phyloP scores from a whole-genome alignment of 1,284 basidiomycete genomes.

The Ustilago loliicola region DNA sequence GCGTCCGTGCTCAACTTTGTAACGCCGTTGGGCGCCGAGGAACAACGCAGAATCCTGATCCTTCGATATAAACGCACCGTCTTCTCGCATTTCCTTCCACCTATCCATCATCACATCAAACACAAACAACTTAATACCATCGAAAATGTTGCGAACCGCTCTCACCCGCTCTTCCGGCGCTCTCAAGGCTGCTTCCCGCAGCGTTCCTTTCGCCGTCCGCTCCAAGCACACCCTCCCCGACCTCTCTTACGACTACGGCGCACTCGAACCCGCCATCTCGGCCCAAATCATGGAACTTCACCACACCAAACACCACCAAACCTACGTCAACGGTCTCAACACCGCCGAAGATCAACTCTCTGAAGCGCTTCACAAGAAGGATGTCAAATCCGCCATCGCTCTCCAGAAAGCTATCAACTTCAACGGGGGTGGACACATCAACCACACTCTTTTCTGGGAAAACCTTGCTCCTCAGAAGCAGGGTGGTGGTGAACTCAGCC shows the following conservation, averaged over 20 bases:
- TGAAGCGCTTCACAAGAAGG: slow-evolving; percentile 60
- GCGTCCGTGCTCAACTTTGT: slow-evolving; percentile 19
- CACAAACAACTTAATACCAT: background rate
- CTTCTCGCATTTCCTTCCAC: background rate
- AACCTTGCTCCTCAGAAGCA: slow-evolving; percentile 65
- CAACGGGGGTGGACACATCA: slow-evolving; percentile 70
- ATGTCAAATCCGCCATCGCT: slow-evolving; percentile 59
- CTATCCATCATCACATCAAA: background rate
- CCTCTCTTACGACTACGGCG: slow-evolving; percentile 68
- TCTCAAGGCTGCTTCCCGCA: slow-evolving; percentile 27
- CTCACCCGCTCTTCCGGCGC: slow-evolving; percentile 43
- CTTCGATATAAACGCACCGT: background rate
- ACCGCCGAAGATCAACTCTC: slow-evolving; percentile 62
- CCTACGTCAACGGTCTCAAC: slow-evolving; percentile 69
- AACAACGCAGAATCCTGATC: slow-evolving; percentile 5
- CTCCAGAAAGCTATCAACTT: slow-evolving; percentile 67
- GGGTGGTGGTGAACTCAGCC: slow-evolving; percentile 65
- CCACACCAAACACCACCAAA: slow-evolving; percentile 70
- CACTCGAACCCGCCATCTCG: slow-evolving; percentile 68
- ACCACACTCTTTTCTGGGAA: slow-evolving; percentile 70
- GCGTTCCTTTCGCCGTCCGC: slow-evolving; percentile 40
- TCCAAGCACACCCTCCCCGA: slow-evolving; percentile 70
- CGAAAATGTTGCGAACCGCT: slow-evolving; percentile 54
- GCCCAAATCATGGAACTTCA: slow-evolving; percentile 70
- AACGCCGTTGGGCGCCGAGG: slow-evolving; percentile 13